A percentile compares a stretch with the other conserved stretches of the same genome.
These are phyloP conservation scores for Puccinia hordei DNA, from an alignment of 1,284 basidiomycete genomes.

Conservation along the genomic window DNA sequence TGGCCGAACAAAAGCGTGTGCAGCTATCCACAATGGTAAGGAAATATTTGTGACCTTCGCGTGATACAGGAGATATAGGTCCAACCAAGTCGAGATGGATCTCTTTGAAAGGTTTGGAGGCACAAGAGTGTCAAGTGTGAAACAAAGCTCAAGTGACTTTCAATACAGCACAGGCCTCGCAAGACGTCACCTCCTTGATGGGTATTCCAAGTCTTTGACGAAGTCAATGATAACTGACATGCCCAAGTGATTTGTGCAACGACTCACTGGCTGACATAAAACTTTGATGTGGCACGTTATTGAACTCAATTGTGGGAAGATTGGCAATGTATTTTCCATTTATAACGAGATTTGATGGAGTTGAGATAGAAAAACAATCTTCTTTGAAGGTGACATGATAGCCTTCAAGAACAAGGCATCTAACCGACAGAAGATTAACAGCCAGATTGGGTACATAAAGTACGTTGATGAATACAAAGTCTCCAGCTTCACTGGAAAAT, in stretches of 20 bases:
- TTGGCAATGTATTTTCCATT: too few species aligned
- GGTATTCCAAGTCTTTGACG: not conserved
- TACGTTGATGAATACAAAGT: too few species aligned
- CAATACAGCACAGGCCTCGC: not conserved
- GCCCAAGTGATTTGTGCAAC: constrained; percentile 9
- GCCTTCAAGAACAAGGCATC: too few species aligned
- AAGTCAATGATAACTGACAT: not conserved
- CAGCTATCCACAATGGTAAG: not conserved
- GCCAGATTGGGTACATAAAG: too few species aligned
- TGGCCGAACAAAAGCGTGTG: not conserved
- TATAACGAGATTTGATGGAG: too few species aligned
- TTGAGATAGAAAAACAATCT: too few species aligned
- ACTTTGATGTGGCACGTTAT: too few species aligned
- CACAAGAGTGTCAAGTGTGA: not conserved
- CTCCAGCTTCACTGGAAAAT: too few species aligned
- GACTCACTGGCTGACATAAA: not conserved
- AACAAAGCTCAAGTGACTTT: not conserved
- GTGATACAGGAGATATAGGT: not conserved
- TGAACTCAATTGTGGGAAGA: too few species aligned
- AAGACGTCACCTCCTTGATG: not conserved
- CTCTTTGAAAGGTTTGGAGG: not conserved
- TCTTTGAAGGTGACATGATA: too few species aligned
- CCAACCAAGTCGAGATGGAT: not conserved
- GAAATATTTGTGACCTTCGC: not conserved
- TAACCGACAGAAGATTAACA: too few species aligned